Base-by-base conservation (phyloP, 768 basidiomycete species). In the Pleurotus tuber-regium region DNA sequence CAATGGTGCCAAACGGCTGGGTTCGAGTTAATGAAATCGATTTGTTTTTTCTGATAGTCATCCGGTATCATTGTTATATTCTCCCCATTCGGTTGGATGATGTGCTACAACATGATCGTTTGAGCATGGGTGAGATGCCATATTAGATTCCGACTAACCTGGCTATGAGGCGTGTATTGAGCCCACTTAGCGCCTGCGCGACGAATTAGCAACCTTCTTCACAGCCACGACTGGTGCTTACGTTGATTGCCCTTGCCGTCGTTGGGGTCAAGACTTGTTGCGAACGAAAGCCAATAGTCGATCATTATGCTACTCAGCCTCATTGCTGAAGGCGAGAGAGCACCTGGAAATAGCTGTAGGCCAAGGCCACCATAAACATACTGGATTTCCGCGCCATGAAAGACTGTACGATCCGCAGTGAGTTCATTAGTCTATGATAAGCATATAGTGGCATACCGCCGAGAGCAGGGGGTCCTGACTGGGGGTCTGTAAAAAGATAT, bases 251-350 rank as follows among this genome's bases (percentile, higher is more conserved):
- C 75, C n/a, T 58, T 63, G 4, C 71, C 70, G 44, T 77, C 74
- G 43, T 76, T 76, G n/a, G 75, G 74, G 19, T 70, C 65, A 23
- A 76, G 58, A 26, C 69, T 71, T 2, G 68, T 71, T 1, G 71
- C 70, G 49, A 77, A 77, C 1, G 75, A 76, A n/a, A 77, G 58
- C 75, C 74, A 76, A 40, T 75, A 75, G 24, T 76, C 71, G 12
- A 66, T 65, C 74, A 75, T 75, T 12, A 55, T 14, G 3, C 42
- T 57, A 38, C 72, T 72, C 1, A 76, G 57, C 0, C 43, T 31
- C 14, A 36, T 50, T 3, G 59, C 60, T 4, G 63, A 54, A 1
- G 59, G 4, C 33, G 59, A 40, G 2, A 40, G n/a, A 40, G 38
- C n/a, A 14, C 21, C 38, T 40, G 18, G 38, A 1, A 26, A 26